These are phyloP conservation scores for Coniochaeta ligniaria DNA, from an alignment of 2,329 filamentous ascomycete species.

Conservation along the genomic window DNA sequence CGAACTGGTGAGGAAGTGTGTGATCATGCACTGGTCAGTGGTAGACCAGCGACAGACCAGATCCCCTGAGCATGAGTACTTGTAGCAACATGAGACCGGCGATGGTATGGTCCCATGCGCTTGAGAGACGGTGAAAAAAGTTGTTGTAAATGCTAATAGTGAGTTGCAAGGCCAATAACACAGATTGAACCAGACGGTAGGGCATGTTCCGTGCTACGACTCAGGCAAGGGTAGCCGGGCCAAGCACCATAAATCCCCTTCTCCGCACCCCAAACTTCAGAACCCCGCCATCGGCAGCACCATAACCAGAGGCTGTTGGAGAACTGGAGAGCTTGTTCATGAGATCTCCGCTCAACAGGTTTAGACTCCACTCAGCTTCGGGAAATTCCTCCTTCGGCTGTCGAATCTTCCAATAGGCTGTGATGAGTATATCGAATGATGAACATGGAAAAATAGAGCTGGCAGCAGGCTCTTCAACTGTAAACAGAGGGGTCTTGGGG, in stretches of 20 bases:
- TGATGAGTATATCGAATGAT: not conserved
- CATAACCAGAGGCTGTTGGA: not conserved
- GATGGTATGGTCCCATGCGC: not conserved
- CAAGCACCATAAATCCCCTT: not conserved
- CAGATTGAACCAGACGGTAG: conserved; percentile 8
- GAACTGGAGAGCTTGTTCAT: not conserved
- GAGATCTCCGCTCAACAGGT: not conserved
- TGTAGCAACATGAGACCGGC: no score
- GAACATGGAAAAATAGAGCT: not conserved
- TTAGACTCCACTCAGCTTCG: not conserved
- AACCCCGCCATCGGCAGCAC: not conserved
- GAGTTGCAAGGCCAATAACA: not conserved
- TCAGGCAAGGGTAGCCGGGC: not conserved
- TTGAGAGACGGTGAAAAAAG: not conserved
- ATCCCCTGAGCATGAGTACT: no score
- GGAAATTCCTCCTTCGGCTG: not conserved
- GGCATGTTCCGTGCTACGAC: conserved; percentile 9
- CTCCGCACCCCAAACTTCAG: not conserved
- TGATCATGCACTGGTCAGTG: not conserved
- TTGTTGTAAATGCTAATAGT: not conserved
- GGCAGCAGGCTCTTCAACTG: not conserved
- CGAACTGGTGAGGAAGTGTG: not conserved
- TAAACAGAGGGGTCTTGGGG: not conserved
- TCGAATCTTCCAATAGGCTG: not conserved
- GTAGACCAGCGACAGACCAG: no score